phyloP scores from a whole-genome alignment of 78 protist species.

The Diacronema lutheri region DNA sequence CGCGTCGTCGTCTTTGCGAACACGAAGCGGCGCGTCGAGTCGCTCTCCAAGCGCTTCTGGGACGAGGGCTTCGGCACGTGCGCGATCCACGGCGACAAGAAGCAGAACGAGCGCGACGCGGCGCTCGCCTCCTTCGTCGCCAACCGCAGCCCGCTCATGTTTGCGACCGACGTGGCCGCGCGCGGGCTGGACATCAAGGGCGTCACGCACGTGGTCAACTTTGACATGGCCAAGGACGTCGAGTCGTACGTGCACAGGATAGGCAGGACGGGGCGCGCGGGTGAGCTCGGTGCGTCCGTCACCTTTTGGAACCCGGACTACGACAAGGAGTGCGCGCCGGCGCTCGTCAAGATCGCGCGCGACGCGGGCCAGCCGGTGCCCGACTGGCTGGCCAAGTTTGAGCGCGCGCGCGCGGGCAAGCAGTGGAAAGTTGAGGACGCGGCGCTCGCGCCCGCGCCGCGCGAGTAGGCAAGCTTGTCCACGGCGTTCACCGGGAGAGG shows the following conservation, averaged over 20 bases:
- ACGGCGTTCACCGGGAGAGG: too few relatives aligned
- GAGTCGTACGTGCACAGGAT: conserved; percentile 48
- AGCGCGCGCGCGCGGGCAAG: neutral
- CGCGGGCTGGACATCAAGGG: conserved; percentile 25
- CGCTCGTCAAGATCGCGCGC: conserved; percentile 19
- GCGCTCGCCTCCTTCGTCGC: conserved; percentile 9
- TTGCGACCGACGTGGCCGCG: conserved; percentile 30
- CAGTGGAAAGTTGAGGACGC: conserved; percentile 23
- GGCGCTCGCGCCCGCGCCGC: too few relatives aligned
- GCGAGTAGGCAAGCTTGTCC: too few relatives aligned
- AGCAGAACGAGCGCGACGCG: conserved; percentile 35
- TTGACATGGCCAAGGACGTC: conserved; percentile 43
- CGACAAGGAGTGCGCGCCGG: conserved; percentile 41
- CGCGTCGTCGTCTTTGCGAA: conserved; percentile 38
- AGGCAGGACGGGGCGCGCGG: conserved; percentile 48
- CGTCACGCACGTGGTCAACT: conserved; percentile 47
- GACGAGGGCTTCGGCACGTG: conserved; percentile 30
- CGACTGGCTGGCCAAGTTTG: conserved; percentile 32
- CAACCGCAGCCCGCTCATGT: conserved; percentile 1
- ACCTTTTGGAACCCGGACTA: conserved; percentile 50
- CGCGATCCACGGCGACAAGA: conserved; percentile 52
- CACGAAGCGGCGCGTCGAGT: conserved; percentile 41
- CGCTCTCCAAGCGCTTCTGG: neutral
- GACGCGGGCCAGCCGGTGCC: conserved; percentile 30
- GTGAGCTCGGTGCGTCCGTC: neutral